Conservation (phyloP, 2,329 filamentous ascomycete genomes). For the Eutypa lata region DNA sequence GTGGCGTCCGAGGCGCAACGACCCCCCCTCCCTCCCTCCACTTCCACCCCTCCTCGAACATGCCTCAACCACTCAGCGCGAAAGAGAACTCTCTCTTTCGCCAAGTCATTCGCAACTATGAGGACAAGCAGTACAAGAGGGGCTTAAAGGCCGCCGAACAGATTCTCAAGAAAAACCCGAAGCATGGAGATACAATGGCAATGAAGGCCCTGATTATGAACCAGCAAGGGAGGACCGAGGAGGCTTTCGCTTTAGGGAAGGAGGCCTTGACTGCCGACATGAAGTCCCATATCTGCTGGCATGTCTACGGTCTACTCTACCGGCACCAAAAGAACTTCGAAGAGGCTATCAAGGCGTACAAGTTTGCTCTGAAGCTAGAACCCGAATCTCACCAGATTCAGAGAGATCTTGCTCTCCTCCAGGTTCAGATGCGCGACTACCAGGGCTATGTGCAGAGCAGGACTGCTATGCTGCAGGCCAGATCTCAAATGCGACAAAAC, state of each 20-base stretch:
- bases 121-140: constrained; percentile 95
- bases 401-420: constrained; percentile 85
- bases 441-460: constrained; percentile 89
- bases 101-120: constrained; percentile 91
- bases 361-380: constrained; percentile 88
- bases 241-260: constrained; percentile 92
- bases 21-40: constrained; percentile 5
- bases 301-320: constrained; percentile 94
- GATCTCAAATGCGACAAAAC: constrained; percentile 80
- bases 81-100: constrained; percentile 95
- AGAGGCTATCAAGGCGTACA: constrained; percentile 98
- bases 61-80: constrained; percentile 72
- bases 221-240: constrained; percentile 84
- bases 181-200: constrained; percentile 95
- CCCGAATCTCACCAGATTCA: constrained; percentile 95
- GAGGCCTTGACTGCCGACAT: constrained; percentile 91
- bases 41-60: constrained; percentile 33
- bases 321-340: constrained; percentile 96
- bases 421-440: constrained; percentile 96
- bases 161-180: constrained; percentile 90
- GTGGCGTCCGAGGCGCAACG: not conserved
- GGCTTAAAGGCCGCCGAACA: constrained; percentile 95
- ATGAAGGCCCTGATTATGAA: constrained; percentile 99
- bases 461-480: constrained; percentile 79
- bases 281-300: constrained; percentile 99